phyloP scores from a whole-genome alignment of 2,329 filamentous ascomycete genomes.

The Microcera coccophila region DNA sequence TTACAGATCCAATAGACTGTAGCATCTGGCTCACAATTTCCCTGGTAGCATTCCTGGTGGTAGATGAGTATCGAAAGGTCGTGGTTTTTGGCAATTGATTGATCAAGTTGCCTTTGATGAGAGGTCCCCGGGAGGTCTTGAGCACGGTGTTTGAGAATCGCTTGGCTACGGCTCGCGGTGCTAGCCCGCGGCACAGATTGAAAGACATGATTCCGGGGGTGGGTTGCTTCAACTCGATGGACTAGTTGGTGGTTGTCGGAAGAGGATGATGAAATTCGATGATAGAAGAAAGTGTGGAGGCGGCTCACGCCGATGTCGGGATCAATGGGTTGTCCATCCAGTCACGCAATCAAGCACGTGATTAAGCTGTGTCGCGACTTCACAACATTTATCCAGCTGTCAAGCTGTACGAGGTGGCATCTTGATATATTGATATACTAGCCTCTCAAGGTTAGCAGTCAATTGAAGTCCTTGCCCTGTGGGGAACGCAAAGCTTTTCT shows the following conservation, averaged over 20 bases:
- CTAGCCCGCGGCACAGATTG: conserved; percentile 29
- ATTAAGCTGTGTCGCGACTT: too few species aligned
- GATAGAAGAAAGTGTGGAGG: too few species aligned
- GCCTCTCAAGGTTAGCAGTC: too few species aligned
- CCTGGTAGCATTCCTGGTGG: conserved; percentile 2
- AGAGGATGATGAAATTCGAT: not conserved
- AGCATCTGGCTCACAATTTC: conserved; percentile 3
- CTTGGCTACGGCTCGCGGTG: conserved; percentile 39
- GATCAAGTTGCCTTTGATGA: not conserved
- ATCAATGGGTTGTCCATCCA: too few species aligned
- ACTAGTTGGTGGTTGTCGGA: conserved; percentile 4
- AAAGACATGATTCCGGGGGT: conserved; percentile 36
- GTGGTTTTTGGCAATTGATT: not conserved
- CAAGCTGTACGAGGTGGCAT: too few species aligned
- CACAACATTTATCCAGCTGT: too few species aligned
- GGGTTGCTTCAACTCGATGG: conserved; percentile 9
- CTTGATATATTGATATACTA: too few species aligned
- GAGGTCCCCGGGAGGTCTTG: not conserved
- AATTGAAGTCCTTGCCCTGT: too few species aligned
- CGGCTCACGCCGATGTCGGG: too few species aligned
- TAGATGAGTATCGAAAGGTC: conserved; percentile 1
- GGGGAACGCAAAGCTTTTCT: too few species aligned
- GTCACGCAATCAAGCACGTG: too few species aligned
- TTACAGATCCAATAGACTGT: conserved; percentile 2
- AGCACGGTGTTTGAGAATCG: conserved; percentile 16